Percentiles rank a stretch among this genome's conserved stretches.
These are phyloP conservation scores for Przewalskia tangutica DNA, from an alignment of 257 asterid genomes.

Conservation along the genomic window DNA sequence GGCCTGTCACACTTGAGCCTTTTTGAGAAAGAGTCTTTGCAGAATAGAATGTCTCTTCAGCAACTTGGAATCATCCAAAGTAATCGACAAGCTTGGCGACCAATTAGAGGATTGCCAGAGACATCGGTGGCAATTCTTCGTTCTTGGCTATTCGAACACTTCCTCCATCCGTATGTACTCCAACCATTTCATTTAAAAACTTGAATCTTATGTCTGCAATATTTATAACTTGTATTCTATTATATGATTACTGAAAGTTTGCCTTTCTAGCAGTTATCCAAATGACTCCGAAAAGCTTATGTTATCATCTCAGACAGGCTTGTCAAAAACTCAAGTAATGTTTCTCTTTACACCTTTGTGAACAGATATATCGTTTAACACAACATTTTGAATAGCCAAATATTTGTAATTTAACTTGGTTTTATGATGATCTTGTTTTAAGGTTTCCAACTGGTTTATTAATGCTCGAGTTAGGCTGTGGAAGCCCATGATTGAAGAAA, in stretches of 20 bases:
- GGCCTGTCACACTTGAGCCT: slow-evolving; percentile 51
- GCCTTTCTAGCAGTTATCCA: slow-evolving; percentile 50
- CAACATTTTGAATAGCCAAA: neutral
- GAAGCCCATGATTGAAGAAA: slow-evolving; percentile 97
- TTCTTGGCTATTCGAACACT: slow-evolving; percentile 93
- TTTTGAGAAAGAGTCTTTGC: slow-evolving; percentile 42
- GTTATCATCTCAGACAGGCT: slow-evolving; percentile 82
- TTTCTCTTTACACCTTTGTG: neutral
- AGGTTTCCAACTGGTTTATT: slow-evolving; percentile 90
- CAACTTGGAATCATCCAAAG: slow-evolving; percentile 47
- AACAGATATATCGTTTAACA: neutral
- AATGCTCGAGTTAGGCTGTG: slow-evolving; percentile 87
- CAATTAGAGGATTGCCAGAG: slow-evolving; percentile 80
- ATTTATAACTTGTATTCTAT: neutral
- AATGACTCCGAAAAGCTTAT: slow-evolving; percentile 81
- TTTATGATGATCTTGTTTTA: neutral
- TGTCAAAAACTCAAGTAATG: slow-evolving; percentile 79
- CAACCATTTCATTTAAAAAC: neutral
- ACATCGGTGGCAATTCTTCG: slow-evolving; percentile 75
- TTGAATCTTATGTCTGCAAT: neutral
- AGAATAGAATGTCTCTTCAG: slow-evolving; percentile 33
- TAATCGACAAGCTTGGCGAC: slow-evolving; percentile 63
- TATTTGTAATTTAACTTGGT: neutral
- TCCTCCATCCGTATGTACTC: slow-evolving; percentile 84
- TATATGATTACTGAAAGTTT: neutral